phyloP scores from a whole-genome alignment of 495 filamentous ascomycete genomes.

The Daldinia caldariorum region DNA sequence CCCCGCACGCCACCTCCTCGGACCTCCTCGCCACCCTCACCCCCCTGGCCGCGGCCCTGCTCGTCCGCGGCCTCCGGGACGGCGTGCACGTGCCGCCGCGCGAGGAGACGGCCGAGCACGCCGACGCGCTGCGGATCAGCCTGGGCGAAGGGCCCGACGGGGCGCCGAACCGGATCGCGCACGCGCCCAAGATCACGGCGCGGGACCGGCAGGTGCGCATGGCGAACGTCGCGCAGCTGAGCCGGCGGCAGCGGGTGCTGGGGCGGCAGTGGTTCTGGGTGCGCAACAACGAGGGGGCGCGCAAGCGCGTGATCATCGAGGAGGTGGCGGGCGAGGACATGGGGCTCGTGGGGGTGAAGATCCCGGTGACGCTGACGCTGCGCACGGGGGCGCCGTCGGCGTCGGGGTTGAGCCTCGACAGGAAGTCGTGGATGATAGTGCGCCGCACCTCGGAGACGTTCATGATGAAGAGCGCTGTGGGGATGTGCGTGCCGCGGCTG shows the following conservation, averaged over 20 bases:
- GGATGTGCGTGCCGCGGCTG: not conserved
- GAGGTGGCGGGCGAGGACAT: not conserved
- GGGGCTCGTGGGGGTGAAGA: not conserved
- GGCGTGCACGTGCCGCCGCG: constrained; percentile 74
- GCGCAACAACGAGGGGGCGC: constrained; percentile 9
- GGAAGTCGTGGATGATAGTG: not conserved
- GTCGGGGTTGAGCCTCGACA: not conserved
- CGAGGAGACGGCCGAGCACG: constrained; percentile 27
- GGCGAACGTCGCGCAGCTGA: not conserved
- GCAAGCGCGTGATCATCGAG: constrained; percentile 46
- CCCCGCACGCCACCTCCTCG: constrained; percentile 8
- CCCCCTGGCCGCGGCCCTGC: constrained; percentile 65
- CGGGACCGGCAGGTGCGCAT: constrained; percentile 45
- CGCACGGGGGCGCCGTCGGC: too few relatives aligned
- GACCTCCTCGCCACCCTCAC: constrained; percentile 54
- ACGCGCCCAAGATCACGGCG: constrained; percentile 55
- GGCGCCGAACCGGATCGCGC: not conserved
- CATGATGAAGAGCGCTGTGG: too few relatives aligned
- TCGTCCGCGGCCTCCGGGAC: constrained; percentile 66
- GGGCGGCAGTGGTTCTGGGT: constrained; percentile 46
- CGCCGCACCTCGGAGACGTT: too few relatives aligned
- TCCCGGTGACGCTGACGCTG: not conserved
- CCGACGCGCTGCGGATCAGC: constrained; percentile 22
- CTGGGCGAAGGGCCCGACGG: not conserved
- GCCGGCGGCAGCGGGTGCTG: constrained; percentile 29